Conservation (phyloP, 208 protist species). For the Herpetomonas muscarum region DNA sequence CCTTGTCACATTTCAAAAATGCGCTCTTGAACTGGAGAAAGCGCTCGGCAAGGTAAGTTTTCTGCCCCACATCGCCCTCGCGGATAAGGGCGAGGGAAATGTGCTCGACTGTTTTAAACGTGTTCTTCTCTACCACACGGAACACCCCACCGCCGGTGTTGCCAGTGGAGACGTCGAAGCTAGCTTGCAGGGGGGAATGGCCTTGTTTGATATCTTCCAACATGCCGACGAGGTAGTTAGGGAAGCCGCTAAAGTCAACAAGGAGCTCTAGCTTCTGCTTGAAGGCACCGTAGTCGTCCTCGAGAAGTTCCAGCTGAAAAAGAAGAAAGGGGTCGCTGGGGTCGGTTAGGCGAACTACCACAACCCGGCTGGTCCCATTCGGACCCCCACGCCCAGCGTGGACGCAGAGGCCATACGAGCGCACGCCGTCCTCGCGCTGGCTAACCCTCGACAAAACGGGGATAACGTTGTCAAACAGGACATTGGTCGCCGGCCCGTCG, state of each 20-base stretch:
- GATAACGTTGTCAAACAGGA: too few relatives aligned
- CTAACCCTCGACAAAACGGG: too few relatives aligned
- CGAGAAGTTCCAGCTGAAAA: constrained; percentile 73
- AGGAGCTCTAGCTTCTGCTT: constrained; percentile 71
- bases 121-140: constrained; percentile 66
- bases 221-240: constrained; percentile 72
- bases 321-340: constrained; percentile 78
- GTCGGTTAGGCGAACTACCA: constrained; percentile 73
- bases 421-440: constrained; percentile 8
- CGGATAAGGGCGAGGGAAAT: constrained; percentile 67
- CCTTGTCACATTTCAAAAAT: constrained; percentile 12
- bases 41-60: constrained; percentile 76
- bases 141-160: constrained; percentile 38
- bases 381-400: constrained; percentile 20
- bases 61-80: constrained; percentile 79
- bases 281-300: constrained; percentile 83
- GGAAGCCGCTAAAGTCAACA: constrained; percentile 83
- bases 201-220: constrained; percentile 41
- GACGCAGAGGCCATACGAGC: constrained; percentile 24
- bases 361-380: constrained; percentile 37
- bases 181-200: constrained; percentile 42
- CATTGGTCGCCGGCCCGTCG: too few relatives aligned
- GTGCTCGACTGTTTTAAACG: constrained; percentile 81
- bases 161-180: constrained; percentile 21
- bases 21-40: constrained; percentile 68